Conservation (phyloP, 2,329 filamentous ascomycete genomes). For the Endothia cerciana region DNA sequence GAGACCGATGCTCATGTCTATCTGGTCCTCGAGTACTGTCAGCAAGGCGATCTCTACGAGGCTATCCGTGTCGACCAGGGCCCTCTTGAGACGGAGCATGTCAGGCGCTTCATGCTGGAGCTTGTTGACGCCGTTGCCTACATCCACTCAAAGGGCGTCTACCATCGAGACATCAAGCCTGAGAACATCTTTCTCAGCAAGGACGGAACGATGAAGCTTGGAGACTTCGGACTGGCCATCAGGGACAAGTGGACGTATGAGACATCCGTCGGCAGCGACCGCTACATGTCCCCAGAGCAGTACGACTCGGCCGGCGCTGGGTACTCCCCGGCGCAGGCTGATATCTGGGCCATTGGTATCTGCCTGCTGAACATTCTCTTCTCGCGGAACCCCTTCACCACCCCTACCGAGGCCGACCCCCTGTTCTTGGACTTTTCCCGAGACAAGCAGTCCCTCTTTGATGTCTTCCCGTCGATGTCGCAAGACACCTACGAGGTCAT, state of each 20-base stretch:
- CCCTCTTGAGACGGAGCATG: constrained; percentile 92
- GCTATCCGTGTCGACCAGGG: constrained; percentile 89
- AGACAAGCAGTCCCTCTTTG: constrained; percentile 94
- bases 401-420: constrained; percentile 86
- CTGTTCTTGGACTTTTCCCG: constrained; percentile 91
- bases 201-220: constrained; percentile 89
- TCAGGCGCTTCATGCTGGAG: constrained; percentile 96
- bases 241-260: constrained; percentile 89
- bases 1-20: constrained; percentile 91
- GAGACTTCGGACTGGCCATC: constrained; percentile 93
- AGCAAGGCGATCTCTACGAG: constrained; percentile 95
- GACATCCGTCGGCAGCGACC: constrained; percentile 92
- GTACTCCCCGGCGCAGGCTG: constrained; percentile 90
- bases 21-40: constrained; percentile 92
- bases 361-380: constrained; percentile 96
- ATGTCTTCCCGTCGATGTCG: constrained; percentile 98
- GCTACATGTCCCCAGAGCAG: constrained; percentile 99
- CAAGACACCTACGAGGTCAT: constrained; percentile 97
- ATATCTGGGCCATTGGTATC: constrained; percentile 97
- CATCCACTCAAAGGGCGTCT: constrained; percentile 89
- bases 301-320: constrained; percentile 86
- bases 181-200: constrained; percentile 97
- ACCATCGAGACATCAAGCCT: constrained; percentile 98
- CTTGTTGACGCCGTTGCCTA: constrained; percentile 87
- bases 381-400: constrained; percentile 93